Percentiles rank a stretch among this genome's conserved stretches.
Conservation (phyloP, 2,329 filamentous ascomycete species). For the Canariomyces notabilis region DNA sequence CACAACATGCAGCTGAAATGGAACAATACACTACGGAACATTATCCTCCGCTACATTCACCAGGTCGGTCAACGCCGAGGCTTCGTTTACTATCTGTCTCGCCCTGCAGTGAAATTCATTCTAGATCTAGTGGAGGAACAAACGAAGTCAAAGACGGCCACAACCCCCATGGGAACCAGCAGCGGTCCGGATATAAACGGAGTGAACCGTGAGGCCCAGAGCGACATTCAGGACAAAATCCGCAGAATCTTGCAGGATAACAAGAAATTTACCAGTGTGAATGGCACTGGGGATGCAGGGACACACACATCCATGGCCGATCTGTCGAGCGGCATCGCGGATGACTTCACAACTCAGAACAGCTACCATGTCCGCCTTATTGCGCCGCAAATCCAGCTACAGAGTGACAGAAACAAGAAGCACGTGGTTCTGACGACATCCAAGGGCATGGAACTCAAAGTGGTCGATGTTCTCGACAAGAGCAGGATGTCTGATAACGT, state of each 20-base stretch:
- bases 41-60: conserved; percentile 93
- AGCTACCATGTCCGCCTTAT: conserved; percentile 94
- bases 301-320: conserved; percentile 48
- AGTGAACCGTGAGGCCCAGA: conserved; percentile 53
- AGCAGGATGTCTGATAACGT: conserved; percentile 86
- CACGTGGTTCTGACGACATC: conserved; percentile 94
- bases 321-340: conserved; percentile 69
- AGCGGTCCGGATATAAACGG: conserved; percentile 35
- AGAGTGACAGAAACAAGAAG: conserved; percentile 97
- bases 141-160: conserved; percentile 58
- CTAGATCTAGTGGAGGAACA: conserved; percentile 96
- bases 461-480: conserved; percentile 97
- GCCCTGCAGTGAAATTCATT: conserved; percentile 94
- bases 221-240: conserved; percentile 76
- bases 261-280: conserved; percentile 71
- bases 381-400: conserved; percentile 93
- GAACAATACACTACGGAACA: conserved; percentile 94
- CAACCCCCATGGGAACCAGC: conserved; percentile 24
- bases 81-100: conserved; percentile 96
- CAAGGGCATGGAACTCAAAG: conserved; percentile 97
- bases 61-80: conserved; percentile 93
- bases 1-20: conserved; percentile 98
- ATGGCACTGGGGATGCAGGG: conserved; percentile 45
- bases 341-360: conserved; percentile 85
- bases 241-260: conserved; percentile 80